Evolutionary conservation across 495 filamentous ascomycete genomes (phyloP).

Genomic region (Tuber umbilicatum): DNA sequence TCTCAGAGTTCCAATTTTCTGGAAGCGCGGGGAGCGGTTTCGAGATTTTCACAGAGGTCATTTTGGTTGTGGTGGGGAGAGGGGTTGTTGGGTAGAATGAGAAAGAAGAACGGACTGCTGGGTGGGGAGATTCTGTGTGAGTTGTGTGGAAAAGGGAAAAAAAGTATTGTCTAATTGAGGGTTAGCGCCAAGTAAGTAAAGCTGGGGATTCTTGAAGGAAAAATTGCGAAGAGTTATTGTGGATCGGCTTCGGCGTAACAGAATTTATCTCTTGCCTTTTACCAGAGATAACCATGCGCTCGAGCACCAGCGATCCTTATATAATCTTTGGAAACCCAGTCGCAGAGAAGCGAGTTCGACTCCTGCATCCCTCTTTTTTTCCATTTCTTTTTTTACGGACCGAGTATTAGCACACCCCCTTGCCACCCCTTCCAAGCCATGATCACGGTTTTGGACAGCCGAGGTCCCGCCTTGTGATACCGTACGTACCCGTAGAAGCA

Average conservation of each 20-base stretch:
- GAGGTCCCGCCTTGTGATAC: not conserved
- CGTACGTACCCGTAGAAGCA: not conserved
- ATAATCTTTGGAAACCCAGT: slow-evolving; percentile 55
- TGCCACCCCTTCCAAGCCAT: not conserved
- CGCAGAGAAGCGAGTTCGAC: slow-evolving; percentile 39
- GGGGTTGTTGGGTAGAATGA: not conserved
- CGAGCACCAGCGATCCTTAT: slow-evolving; percentile 54
- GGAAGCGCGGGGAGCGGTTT: slow-evolving; percentile 67
- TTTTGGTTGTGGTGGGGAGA: slow-evolving; percentile 9
- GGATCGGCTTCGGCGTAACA: slow-evolving; percentile 45
- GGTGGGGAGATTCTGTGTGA: not conserved
- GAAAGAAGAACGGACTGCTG: not conserved
- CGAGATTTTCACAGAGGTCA: slow-evolving; percentile 29
- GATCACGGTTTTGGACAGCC: not conserved
- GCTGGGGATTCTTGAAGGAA: not conserved
- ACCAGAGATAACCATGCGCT: slow-evolving; percentile 61
- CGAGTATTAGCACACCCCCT: not conserved
- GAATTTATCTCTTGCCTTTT: slow-evolving; percentile 66
- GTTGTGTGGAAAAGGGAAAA: not conserved
- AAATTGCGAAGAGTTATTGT: slow-evolving; percentile 15
- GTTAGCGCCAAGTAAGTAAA: not conserved
- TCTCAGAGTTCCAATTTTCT: slow-evolving; percentile 76
- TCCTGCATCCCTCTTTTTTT: slow-evolving; percentile 35
- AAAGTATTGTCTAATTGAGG: not conserved
- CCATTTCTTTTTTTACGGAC: slow-evolving; percentile 1